Base-by-base conservation (phyloP, 441 rosid genomes). In the Gossypium schwendimanii region DNA sequence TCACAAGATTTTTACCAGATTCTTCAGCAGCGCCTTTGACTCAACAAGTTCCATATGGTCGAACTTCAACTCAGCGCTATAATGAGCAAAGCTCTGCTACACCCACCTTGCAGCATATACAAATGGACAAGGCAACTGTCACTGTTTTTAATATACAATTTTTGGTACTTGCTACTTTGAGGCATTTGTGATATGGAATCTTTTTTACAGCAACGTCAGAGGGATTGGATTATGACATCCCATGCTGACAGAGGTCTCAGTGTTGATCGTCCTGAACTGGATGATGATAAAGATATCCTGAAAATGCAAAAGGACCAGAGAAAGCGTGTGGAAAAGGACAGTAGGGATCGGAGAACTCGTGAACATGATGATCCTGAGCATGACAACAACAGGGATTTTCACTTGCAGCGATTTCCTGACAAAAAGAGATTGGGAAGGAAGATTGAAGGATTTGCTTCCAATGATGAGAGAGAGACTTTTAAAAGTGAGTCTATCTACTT, bases 1-100 rank as follows among this genome's bases (percentile, higher is more conserved):
- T 95, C 82, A 84, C 89, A 47, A 85, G 89, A 80, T 95, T 95
- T 79, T 88, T 95, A 73, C 99, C 99, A 2, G 94, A 90, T 79
- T 61, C 84, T 76, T 90, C 97, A 28, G 88, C 83, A 21, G 69
- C 89, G 63, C 78, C 92, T 55, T 77, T 82, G 72, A 71, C 86
- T 12, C 81, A 81, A 69, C 75, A 80, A 77, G 85, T 75, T 74
- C 86, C 86, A 15, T 80, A 60, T 79, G 84, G 77, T 53, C 93
- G 87, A 63, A 87, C 80, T 73, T 85, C 87, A 64, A 68, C 80
- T 78, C 99, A 87, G 70, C 86, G 80, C 15, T 79, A 72, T 74
- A 86, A 83, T 77, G 96, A 91, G 71, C 76, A 82, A 67, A 86
- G 82, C 80, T 79, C 90, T 76, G 83, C 83, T 55, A 66, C 80